Base-by-base conservation (phyloP, 495 filamentous ascomycete genomes). In the Lasiosphaeria miniovina region DNA sequence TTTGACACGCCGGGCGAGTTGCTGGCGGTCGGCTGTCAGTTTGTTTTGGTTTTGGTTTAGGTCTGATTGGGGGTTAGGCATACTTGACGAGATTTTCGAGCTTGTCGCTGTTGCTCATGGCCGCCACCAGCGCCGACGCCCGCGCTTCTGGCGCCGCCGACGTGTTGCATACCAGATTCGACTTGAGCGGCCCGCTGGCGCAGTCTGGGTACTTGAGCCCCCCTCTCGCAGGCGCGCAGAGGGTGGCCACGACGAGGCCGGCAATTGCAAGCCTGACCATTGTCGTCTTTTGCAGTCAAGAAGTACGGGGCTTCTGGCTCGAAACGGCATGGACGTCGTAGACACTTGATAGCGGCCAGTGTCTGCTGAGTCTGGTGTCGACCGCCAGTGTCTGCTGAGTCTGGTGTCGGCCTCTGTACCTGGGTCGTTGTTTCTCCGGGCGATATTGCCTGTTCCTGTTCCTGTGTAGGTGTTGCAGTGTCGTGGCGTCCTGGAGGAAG, bases 81-180 rank as follows among this genome's bases (percentile, higher is more conserved):
- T 34, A 73, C 71, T 74, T 73, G 12, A 77, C 71, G 10, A 78
- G 65, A 43, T 79, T 79, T 0, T 52, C 64, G 3, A 76, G 61
- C 49, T 79, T 79, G 54, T 79, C 75, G 10, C 65, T 71, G 24
- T 71, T 72, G 36, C 64, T 75, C 75, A 77, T 75, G 7, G 72
- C 72, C 11, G 61, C 62, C 43, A 79, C 72, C 1, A 78, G 61
- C 14, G 74, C 74, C 31, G 72, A 68, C 0, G 75, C 77, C 34
- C 76, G 75, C 0, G 80, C 80, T 6, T 74, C 67, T 3, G 78
- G 72, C 10, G 64, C 62, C 5, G 74, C 74, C 0, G 74, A 74
- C 0, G 73, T 66, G 51, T 86, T 64, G 64, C 83, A 86, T 40
- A 85, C 73, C 10, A 66, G 54, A 55, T 76, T 74, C 9, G 60